Percentiles rank a stretch among this genome's conserved stretches.
These are phyloP conservation scores for Trichosporon asahii DNA, from an alignment of 1,284 basidiomycete genomes.

Conservation along the genomic window DNA sequence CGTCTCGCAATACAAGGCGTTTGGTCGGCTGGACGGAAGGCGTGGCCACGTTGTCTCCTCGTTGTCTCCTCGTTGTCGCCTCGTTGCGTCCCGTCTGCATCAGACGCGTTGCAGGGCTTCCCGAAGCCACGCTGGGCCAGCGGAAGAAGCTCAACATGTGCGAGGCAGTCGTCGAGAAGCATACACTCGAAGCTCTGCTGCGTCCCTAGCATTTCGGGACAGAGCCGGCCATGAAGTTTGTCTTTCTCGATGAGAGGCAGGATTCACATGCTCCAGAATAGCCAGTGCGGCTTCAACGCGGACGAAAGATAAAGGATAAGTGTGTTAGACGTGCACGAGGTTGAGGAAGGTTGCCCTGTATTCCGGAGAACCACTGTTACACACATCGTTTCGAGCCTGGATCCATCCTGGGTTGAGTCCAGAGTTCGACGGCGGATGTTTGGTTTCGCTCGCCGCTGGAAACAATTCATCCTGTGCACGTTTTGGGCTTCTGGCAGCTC, in stretches of 20 bases:
- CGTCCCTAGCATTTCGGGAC: too few relatives aligned
- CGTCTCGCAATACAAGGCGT: too few relatives aligned
- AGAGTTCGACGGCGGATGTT: not conserved
- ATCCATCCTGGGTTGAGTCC: too few relatives aligned
- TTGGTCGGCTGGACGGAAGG: too few relatives aligned
- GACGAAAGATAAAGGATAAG: not conserved
- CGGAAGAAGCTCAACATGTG: not conserved
- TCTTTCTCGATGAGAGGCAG: not conserved
- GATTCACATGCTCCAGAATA: too few relatives aligned
- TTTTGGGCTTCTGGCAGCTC: not conserved
- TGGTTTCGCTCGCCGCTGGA: not conserved
- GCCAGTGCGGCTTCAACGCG: not conserved
- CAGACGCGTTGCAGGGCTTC: not conserved
- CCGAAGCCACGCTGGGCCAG: not conserved
- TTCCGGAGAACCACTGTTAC: not conserved
- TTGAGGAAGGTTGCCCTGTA: not conserved
- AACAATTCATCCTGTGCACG: not conserved
- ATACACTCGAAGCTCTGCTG: not conserved
- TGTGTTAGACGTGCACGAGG: not conserved
- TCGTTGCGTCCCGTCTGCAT: not conserved
- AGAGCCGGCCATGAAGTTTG: too few relatives aligned
- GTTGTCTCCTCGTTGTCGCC: too few relatives aligned
- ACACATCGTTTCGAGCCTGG: not conserved
- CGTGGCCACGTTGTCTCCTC: too few relatives aligned
- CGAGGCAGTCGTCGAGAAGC: not conserved